Base-by-base conservation (phyloP, 768 basidiomycete species). In the Rhodotorula sphaerocarpa region DNA sequence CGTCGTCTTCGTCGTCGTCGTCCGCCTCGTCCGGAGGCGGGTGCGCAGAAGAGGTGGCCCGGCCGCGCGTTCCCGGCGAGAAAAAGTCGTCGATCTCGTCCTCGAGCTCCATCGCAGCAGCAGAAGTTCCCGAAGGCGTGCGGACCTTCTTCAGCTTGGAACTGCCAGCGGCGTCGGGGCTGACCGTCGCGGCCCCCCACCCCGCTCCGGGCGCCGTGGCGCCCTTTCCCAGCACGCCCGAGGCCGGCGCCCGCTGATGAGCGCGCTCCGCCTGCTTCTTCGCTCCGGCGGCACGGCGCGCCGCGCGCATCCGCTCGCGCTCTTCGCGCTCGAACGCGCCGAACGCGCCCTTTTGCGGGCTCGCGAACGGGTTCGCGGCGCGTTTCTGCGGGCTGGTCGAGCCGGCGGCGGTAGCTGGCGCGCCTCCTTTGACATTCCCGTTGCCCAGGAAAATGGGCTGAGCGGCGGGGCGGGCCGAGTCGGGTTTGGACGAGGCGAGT, bases 1-100 rank as follows among this genome's bases (percentile, higher is more conserved):
- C 62, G 51, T 61, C 61, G 27, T 61, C 62, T 21, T 50, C 61
- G 1, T 57, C n/a, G n/a, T n/a, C n/a, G n/a, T n/a, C n/a, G n/a
- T n/a, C n/a, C n/a, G n/a, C n/a, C n/a, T n/a, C n/a, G n/a, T n/a
- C n/a, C n/a, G n/a, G n/a, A n/a, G n/a, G n/a, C n/a, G n/a, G n/a
- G n/a, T n/a, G n/a, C n/a, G n/a, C n/a, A n/a, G n/a, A n/a, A n/a
- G n/a, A n/a, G n/a, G n/a, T n/a, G n/a, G n/a, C n/a, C n/a, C n/a
- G n/a, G n/a, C n/a, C n/a, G n/a, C n/a, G n/a, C n/a, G n/a, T n/a
- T n/a, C n/a, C n/a, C n/a, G n/a, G n/a, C n/a, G n/a, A n/a, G n/a
- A 65, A 65, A 48, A 65, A 65, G 5, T 43, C 46, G 48, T 65
- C 63, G 5, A 65, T 47, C 31, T 65, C 63, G 42, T 65, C 63